Evolutionary conservation across 768 basidiomycete species (phyloP).

Genomic region (Lactifluus volemus): DNA sequence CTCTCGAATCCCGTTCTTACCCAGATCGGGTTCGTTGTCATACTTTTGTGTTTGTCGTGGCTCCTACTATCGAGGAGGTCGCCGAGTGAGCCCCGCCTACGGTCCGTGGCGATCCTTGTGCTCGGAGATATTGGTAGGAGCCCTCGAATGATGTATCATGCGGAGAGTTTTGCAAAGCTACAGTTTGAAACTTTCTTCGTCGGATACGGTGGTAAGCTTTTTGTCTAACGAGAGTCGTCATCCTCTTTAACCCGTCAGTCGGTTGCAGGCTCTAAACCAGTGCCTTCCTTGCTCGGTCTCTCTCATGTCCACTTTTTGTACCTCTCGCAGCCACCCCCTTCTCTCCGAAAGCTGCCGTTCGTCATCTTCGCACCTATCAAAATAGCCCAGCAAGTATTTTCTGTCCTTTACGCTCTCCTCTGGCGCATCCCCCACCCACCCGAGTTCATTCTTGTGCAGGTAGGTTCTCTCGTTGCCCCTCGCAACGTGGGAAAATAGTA

Average conservation of each 20-base stretch:
- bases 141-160: conserved; percentile 98
- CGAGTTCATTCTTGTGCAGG: conserved; percentile 86
- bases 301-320: conserved; percentile 59
- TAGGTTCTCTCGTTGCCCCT: conserved; percentile 28
- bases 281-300: conserved; percentile 59
- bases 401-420: conserved; percentile 54
- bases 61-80: neutral
- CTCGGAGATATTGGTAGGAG: conserved; percentile 94
- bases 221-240: neutral
- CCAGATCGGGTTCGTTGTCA: neutral
- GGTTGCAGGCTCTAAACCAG: conserved; percentile 61
- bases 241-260: neutral
- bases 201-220: conserved; percentile 68
- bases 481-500: neutral
- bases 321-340: conserved; percentile 53
- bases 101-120: conserved; percentile 83
- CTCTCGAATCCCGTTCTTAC: neutral
- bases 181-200: conserved; percentile 73
- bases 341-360: conserved; percentile 51
- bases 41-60: conserved; percentile 1
- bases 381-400: conserved; percentile 57
- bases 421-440: conserved; percentile 56
- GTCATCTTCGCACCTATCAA: conserved; percentile 74
- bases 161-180: conserved; percentile 79
- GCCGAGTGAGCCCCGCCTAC: conserved; percentile 29